phyloP scores from a whole-genome alignment of 495 filamentous ascomycete species.

The Lophiostoma macrostomum region DNA sequence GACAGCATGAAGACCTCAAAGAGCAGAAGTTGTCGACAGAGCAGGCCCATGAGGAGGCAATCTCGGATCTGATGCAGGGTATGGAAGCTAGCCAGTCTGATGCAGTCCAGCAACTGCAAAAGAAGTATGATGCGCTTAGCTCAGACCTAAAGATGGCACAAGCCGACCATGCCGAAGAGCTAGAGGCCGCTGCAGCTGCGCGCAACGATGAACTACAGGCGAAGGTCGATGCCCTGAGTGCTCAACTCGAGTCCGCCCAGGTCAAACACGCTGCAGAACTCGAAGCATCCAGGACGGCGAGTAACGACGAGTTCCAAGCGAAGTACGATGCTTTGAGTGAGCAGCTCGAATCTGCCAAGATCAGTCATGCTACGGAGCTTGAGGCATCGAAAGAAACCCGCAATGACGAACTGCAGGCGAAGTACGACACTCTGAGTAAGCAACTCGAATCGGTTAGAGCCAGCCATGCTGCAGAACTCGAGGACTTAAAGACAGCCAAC shows the following conservation, averaged over 20 bases:
- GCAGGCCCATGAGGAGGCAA: constrained; percentile 26
- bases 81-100: constrained; percentile 27
- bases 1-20: constrained; percentile 11
- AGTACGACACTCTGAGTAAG: background rate
- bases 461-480: background rate
- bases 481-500: background rate
- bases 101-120: constrained; percentile 24
- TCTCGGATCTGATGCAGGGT: constrained; percentile 23
- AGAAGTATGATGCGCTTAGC: constrained; percentile 27
- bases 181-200: background rate
- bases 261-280: constrained; percentile 2
- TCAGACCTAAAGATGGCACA: constrained; percentile 5
- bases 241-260: background rate
- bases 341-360: background rate
- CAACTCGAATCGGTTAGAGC: background rate
- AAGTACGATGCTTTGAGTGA: too few species aligned
- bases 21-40: constrained; percentile 22
- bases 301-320: too few species aligned
- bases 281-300: background rate
- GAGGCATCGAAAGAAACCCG: background rate
- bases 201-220: background rate
- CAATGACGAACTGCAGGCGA: background rate
- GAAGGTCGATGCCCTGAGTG: background rate
- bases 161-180: constrained; percentile 10
- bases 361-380: background rate